Percentiles rank a stretch among this genome's conserved stretches.
These are phyloP conservation scores for Flaveria trinervia DNA, from an alignment of 129 eudicot genomes.

Conservation along the genomic window DNA sequence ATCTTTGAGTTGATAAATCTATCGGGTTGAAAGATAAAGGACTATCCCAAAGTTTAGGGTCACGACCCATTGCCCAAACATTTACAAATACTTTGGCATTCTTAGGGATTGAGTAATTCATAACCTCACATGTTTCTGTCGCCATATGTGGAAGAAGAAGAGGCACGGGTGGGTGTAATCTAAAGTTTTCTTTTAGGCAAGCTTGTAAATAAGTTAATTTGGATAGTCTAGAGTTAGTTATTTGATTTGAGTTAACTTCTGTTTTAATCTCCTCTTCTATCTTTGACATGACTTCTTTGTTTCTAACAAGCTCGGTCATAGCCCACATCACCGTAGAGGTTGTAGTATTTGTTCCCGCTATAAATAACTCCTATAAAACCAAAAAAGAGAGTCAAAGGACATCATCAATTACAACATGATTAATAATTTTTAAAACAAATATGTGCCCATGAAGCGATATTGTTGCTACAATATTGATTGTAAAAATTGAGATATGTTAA, in stretches of 20 bases:
- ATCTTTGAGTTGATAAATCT: neutral
- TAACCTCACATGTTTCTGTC: constrained; percentile 3
- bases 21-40: constrained; percentile 1
- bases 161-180: constrained; percentile 3
- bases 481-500: neutral
- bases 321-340: constrained; percentile 2
- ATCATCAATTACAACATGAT: no score
- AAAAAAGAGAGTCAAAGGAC: neutral
- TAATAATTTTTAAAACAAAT: no score
- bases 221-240: neutral
- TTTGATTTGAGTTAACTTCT: neutral
- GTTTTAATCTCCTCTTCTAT: neutral
- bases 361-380: neutral
- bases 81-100: neutral
- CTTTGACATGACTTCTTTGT: constrained; percentile 1
- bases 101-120: constrained; percentile 7
- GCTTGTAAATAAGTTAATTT: constrained; percentile 1
- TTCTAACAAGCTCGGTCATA: neutral
- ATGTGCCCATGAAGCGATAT: no score
- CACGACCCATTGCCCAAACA: constrained; percentile 1
- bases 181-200: neutral
- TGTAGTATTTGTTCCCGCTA: neutral
- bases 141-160: constrained; percentile 12
- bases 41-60: neutral
- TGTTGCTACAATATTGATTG: neutral